Percentiles rank a stretch among this genome's conserved stretches.
Evolutionary conservation across 352 stramenopile genomes (phyloP).

Genomic region (Globisporangium barbulae): DNA sequence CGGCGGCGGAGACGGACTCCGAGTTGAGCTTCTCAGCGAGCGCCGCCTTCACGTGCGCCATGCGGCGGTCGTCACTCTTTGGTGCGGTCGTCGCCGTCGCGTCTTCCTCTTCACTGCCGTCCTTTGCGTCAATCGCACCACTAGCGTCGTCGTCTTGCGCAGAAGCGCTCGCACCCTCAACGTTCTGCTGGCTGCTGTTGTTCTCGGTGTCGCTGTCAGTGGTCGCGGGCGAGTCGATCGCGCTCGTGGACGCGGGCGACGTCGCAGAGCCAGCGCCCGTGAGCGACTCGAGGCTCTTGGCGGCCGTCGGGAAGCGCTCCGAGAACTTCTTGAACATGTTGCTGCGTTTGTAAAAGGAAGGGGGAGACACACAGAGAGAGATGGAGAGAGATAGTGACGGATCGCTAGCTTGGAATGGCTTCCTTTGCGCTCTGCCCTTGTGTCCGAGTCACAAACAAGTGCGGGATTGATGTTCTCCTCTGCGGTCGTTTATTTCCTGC

Average conservation of each 20-base stretch:
- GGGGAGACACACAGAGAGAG: background rate
- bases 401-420: conserved; percentile 6
- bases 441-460: background rate
- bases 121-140: background rate
- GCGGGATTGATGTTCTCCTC: conserved; percentile 8
- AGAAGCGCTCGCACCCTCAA: background rate
- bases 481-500: conserved; percentile 8
- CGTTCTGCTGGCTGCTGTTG: conserved; percentile 9
- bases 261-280: conserved; percentile 24
- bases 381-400: background rate
- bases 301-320: conserved; percentile 68
- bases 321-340: conserved; percentile 79
- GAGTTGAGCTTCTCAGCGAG: conserved; percentile 68
- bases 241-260: conserved; percentile 19
- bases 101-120: conserved; percentile 1
- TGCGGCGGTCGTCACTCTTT: conserved; percentile 38
- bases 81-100: background rate
- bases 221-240: background rate
- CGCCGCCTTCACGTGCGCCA: conserved; percentile 50
- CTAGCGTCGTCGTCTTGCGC: background rate
- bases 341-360: background rate
- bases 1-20: conserved; percentile 60
- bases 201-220: conserved; percentile 4
- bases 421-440: background rate
- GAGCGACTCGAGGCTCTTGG: conserved; percentile 66